These are phyloP conservation scores for Cladosporium sp. DNA, from an alignment of 2,329 filamentous ascomycete species.

Conservation along the genomic window DNA sequence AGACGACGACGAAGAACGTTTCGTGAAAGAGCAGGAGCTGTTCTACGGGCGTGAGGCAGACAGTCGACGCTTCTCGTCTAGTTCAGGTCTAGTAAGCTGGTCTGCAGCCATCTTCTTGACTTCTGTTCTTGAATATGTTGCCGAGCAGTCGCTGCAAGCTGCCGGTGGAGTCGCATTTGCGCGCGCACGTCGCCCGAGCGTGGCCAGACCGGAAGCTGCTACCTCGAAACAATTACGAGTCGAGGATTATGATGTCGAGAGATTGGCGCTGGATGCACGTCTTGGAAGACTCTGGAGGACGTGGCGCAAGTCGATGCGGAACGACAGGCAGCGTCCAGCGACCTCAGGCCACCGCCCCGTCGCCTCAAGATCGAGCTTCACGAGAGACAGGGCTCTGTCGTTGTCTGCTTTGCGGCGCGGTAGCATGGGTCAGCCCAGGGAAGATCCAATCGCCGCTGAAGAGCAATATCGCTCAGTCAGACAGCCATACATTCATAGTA, in stretches of 20 bases:
- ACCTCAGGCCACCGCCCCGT: conserved; percentile 3
- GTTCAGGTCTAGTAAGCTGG: conserved; percentile 64
- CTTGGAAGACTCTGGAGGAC: conserved; percentile 87
- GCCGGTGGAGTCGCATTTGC: conserved; percentile 79
- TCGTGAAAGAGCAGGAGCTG: conserved; percentile 75
- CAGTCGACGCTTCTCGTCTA: conserved; percentile 47
- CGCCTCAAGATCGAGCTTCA: not conserved
- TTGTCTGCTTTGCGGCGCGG: not conserved
- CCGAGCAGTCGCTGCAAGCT: conserved; percentile 83
- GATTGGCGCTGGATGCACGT: conserved; percentile 82
- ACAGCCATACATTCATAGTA: conserved; percentile 11
- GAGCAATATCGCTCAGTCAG: not conserved
- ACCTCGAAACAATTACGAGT: conserved; percentile 41
- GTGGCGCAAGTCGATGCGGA: conserved; percentile 84
- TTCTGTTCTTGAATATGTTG: conserved; percentile 89
- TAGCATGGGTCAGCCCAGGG: not conserved
- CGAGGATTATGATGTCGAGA: conserved; percentile 88
- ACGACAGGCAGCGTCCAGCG: conserved; percentile 12
- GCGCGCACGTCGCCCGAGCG: conserved; percentile 46
- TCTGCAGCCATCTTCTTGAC: conserved; percentile 94
- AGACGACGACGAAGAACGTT: conserved; percentile 91
- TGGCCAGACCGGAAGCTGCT: conserved; percentile 19
- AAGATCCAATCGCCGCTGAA: conserved; percentile 4
- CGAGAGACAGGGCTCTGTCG: not conserved
- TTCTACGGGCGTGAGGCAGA: conserved; percentile 50